A percentile compares a stretch with the other conserved stretches of the same genome.
phyloP scores from a whole-genome alignment of 208 protist species.

The Crithidia thermophila region DNA sequence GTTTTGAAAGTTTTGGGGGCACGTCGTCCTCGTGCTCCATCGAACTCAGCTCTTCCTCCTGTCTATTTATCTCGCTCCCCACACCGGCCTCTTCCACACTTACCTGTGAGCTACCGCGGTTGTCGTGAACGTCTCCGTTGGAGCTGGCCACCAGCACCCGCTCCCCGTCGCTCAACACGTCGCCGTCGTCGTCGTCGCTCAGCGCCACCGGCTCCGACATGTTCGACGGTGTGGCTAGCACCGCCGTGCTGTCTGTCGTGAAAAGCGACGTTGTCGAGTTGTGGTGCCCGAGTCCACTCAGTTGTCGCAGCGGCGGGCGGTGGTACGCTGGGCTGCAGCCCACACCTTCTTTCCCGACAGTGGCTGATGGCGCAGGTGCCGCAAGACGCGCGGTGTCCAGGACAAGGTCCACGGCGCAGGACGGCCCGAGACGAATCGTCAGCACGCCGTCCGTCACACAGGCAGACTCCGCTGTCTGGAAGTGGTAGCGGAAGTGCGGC shows the following conservation, averaged over 20 bases:
- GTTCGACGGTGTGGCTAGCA: conserved; percentile 26
- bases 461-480: conserved; percentile 5
- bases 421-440: conserved; percentile 19
- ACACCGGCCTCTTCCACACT: too few relatives aligned
- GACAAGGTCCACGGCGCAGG: conserved; percentile 25
- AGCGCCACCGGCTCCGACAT: conserved; percentile 24
- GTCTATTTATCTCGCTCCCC: too few relatives aligned
- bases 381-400: neutral
- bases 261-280: conserved; percentile 14
- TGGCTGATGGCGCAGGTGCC: neutral
- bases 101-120: too few relatives aligned
- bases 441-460: conserved; percentile 6
- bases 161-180: neutral
- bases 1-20: neutral
- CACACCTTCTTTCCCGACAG: neutral
- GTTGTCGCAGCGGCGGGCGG: conserved; percentile 2
- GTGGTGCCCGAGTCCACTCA: neutral
- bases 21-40: neutral
- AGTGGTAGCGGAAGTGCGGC: conserved; percentile 46
- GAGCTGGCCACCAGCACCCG: conserved; percentile 2
- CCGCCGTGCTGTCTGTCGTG: conserved; percentile 25
- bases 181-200: conserved; percentile 17
- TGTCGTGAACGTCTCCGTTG: too few relatives aligned
- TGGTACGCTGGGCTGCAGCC: neutral
- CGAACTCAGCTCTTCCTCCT: neutral